These are phyloP conservation scores for Lobosporangium transversale DNA, from an alignment of 192 early-diverging fungal species.

Conservation along the genomic window DNA sequence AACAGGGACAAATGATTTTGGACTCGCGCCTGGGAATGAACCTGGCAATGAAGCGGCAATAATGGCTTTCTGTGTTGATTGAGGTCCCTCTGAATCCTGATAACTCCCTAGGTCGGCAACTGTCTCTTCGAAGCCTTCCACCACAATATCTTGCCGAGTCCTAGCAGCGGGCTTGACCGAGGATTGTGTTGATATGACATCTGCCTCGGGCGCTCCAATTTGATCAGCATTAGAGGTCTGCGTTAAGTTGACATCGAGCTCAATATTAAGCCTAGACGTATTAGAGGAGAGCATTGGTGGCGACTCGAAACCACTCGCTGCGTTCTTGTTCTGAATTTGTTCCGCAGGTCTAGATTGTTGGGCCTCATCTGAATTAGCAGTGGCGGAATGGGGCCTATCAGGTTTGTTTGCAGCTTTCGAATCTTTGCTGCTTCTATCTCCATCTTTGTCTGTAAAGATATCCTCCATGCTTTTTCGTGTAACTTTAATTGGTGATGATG, in stretches of 20 bases:
- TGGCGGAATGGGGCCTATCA: neutral
- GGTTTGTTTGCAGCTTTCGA: no score
- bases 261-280: constrained; percentile 13
- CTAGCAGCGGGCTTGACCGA: neutral
- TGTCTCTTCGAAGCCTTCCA: neutral
- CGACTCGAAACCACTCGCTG: neutral
- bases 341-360: neutral
- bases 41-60: neutral
- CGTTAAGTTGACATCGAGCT: neutral
- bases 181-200: neutral
- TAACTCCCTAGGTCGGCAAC: no score
- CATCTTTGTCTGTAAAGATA: no score
- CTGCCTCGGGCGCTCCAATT: neutral
- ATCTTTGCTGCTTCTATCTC: no score
- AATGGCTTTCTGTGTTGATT: no score
- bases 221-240: neutral
- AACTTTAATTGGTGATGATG: constrained; percentile 21
- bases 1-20: neutral
- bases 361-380: neutral
- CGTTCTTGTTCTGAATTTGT: neutral
- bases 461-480: no score
- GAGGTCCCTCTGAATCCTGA: no score
- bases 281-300: constrained; percentile 8
- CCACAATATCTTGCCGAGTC: neutral
- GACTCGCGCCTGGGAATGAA: neutral